Conservation (phyloP, 1,284 basidiomycete genomes). For the Tilletia indica region DNA sequence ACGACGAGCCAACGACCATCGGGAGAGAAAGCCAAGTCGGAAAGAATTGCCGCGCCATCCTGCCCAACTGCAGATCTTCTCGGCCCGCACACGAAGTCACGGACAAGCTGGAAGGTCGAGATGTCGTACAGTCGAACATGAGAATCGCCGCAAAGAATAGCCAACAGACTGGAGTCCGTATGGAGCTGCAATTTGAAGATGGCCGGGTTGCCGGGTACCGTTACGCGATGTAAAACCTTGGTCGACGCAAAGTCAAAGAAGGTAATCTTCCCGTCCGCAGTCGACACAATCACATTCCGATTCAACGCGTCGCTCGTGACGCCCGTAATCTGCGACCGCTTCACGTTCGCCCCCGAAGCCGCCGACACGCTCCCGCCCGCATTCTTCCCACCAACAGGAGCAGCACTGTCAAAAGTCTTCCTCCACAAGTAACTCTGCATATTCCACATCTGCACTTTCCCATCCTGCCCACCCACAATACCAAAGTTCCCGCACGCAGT, state of each 20-base stretch:
- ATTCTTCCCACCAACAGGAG: slow-evolving; percentile 7
- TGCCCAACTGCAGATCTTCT: slow-evolving; percentile 63
- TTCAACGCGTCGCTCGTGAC: slow-evolving; percentile 84
- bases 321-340: slow-evolving; percentile 63
- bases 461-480: slow-evolving; percentile 61
- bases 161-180: slow-evolving; percentile 80
- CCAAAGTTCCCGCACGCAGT: slow-evolving; percentile 96
- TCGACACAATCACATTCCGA: slow-evolving; percentile 74
- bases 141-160: slow-evolving; percentile 80
- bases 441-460: slow-evolving; percentile 51
- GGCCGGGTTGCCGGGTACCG: slow-evolving; percentile 61
- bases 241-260: slow-evolving; percentile 95
- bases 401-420: slow-evolving; percentile 58
- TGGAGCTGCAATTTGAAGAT: slow-evolving; percentile 69
- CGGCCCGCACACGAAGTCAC: slow-evolving; percentile 65
- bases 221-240: slow-evolving; percentile 64
- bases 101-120: slow-evolving; percentile 80
- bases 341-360: slow-evolving; percentile 13
- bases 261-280: slow-evolving; percentile 77
- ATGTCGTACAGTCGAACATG: slow-evolving; percentile 82
- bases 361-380: background rate
- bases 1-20: slow-evolving; percentile 90
- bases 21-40: slow-evolving; percentile 68
- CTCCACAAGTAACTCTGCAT: slow-evolving; percentile 82
- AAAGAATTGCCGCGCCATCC: slow-evolving; percentile 60